Base-by-base conservation (phyloP, 202 grass and related monocot genomes). In the Digitaria exilis region DNA sequence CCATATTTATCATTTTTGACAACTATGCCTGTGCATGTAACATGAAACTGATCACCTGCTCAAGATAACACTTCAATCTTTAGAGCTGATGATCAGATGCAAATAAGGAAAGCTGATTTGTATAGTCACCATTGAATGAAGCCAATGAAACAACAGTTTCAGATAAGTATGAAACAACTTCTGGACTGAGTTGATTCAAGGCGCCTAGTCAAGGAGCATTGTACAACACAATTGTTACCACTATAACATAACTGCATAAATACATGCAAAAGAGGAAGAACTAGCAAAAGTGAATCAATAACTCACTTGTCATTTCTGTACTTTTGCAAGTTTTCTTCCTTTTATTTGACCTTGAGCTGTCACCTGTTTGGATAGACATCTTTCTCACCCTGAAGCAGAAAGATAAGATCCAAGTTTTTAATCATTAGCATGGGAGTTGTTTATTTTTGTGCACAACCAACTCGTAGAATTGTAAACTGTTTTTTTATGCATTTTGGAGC, bases 51-150 rank as follows among this genome's bases (percentile, higher is more conserved):
- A 77, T 21, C 13, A 30, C 74, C 74, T 62, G 39, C 55, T 45
- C 4, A 77, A 62, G 24, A 77, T 29, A 26, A 62, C 43, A 18
- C 41, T 62, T 70, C 2, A 70, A 70, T 70, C 41, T 77, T 62
- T 29, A 76, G 7, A 26, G 46, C 22, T 77, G 37, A 62, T 77
- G 22, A 21, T 30, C 14, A 45, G 25, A 58, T 54, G 35, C 74
- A 77, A 73, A 74, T 54, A 34, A n/a, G 29, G 18, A 74, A 74
- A 56, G 18, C 71, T 35, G 54, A 55, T 54, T 32, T 39, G 30
- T 22, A 74, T 37, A 74, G 35, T 56, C n/a, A 74, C 49, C 71
- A 16, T 24, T 19, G 49, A 72, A 51, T 72, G 69, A 74, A 34
- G 49, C 71, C 29, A 74, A 0, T 11, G 39, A 43, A 9, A 69